Evolutionary conservation across 2,329 filamentous ascomycete species (phyloP), one percentile per base, ranked within the genome.

Genomic region (Epicoccum nigrum): DNA sequence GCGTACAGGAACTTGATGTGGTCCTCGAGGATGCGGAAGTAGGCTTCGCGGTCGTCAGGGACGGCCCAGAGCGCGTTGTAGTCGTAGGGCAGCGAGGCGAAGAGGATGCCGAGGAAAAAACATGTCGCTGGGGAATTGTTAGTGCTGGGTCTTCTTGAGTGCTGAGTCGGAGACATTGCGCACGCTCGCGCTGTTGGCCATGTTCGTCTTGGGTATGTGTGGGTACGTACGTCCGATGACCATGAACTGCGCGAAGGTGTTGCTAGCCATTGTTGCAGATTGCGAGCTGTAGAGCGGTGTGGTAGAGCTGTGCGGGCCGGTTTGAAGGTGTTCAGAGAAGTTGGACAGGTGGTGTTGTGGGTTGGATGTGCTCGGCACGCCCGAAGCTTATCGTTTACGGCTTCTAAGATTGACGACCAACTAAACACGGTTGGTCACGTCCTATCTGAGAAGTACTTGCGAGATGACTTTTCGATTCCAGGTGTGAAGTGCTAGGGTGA

Each of bases 91-190:
- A 97, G 95, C 58, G 87, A 86, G 65, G 92, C 92, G 83, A 97
- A 99, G 76, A 99, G 87, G 74, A 97, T 92, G 65, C 94, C 94
- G 59, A 99, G 88, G 84, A 97, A 96, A 84, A 99, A 99, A 76
- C 90, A 96, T 60, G 89, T 92, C 54, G 79, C 79, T 81, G 61
- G 59, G 35, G 37, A 30, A 25, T 45, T 49, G 44, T 55, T 17
- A 51, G 49, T 56, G 21, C 11, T 8, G 39, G 12, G 25, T 4
- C 13, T 25, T 8, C 20, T 7, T 35, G 5, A 11, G 6, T 7
- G 2, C 23, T 25, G 6, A 6, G 23, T 30, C 28, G 28, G 28
- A 15, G n/a, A 33, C 31, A 16, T 17, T 15, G 45, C 45, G 25
- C 25, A 12, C 16, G 27, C 7, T 15, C 28, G n/a, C 25, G 30